Evolutionary conservation across 208 protist species (phyloP).

Genomic region (Leptomonas pyrrhocoris): DNA sequence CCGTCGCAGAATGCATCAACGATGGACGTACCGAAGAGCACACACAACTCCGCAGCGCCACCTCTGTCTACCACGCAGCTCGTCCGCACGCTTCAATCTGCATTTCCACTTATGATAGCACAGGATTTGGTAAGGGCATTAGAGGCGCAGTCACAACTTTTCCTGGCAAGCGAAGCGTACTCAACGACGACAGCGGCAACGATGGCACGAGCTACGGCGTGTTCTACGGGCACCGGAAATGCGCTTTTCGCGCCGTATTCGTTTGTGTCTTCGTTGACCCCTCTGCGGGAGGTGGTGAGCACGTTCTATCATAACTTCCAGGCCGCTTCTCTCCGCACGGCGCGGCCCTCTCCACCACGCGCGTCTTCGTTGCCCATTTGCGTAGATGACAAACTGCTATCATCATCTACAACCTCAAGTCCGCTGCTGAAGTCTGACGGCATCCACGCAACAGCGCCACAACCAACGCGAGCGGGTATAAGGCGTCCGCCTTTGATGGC

Average conservation of each 20-base stretch:
- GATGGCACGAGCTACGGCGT: too few species aligned
- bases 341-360: too few species aligned
- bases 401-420: too few species aligned
- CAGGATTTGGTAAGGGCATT: conserved; percentile 3
- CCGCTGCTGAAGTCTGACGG: not conserved
- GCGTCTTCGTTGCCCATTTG: too few species aligned
- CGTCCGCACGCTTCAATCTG: not conserved
- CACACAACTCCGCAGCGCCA: not conserved
- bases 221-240: not conserved
- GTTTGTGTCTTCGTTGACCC: conserved; percentile 6
- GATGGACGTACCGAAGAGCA: not conserved
- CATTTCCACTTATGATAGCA: conserved; percentile 20
- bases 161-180: not conserved
- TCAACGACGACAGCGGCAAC: too few species aligned
- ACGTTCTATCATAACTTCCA: not conserved
- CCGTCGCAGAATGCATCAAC: not conserved
- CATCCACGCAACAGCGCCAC: not conserved
- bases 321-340: too few species aligned
- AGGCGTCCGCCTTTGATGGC: conserved; percentile 17
- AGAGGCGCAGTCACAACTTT: conserved; percentile 4
- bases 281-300: conserved; percentile 10
- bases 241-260: conserved; percentile 18
- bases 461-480: not conserved
- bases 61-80: conserved; percentile 14
- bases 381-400: too few species aligned